Percentiles rank a stretch among this genome's conserved stretches.
These are phyloP conservation scores for Psilocybe cubensis DNA, from an alignment of 768 basidiomycete genomes.

Conservation along the genomic window DNA sequence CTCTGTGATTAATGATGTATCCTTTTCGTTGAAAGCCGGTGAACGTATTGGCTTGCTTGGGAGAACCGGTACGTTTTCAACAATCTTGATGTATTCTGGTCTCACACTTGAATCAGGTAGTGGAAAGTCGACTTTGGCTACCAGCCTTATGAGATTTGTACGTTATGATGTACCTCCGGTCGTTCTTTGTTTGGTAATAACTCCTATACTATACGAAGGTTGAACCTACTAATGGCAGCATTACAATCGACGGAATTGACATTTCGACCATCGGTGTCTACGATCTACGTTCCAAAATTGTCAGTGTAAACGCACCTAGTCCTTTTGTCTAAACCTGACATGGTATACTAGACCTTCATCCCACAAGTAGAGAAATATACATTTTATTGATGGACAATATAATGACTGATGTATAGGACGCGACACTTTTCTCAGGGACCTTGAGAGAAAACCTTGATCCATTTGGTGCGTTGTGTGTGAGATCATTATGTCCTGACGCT, in stretches of 20 bases:
- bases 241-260: slow-evolving; percentile 87
- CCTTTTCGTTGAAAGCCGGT: slow-evolving; percentile 72
- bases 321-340: background rate
- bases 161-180: slow-evolving; percentile 27
- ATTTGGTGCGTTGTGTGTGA: no score
- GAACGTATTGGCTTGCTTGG: slow-evolving; percentile 87
- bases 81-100: slow-evolving; percentile 20
- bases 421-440: slow-evolving; percentile 83
- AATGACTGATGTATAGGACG: slow-evolving; percentile 46
- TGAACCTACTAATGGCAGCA: slow-evolving; percentile 75
- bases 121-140: slow-evolving; percentile 83
- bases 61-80: slow-evolving; percentile 54
- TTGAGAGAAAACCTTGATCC: slow-evolving; percentile 79
- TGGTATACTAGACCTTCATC: slow-evolving; percentile 75
- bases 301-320: no score
- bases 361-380: slow-evolving; percentile 64
- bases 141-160: slow-evolving; percentile 84
- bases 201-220: slow-evolving; percentile 52
- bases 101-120: slow-evolving; percentile 55
- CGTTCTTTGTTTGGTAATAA: no score
- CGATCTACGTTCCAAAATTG: slow-evolving; percentile 77
- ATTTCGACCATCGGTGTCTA: slow-evolving; percentile 84
- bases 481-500: no score
- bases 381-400: slow-evolving; percentile 23
- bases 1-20: slow-evolving; percentile 73